Evolutionary conservation across 1,139 yeast species (phyloP).

Genomic region (Citeromyces siamensis): DNA sequence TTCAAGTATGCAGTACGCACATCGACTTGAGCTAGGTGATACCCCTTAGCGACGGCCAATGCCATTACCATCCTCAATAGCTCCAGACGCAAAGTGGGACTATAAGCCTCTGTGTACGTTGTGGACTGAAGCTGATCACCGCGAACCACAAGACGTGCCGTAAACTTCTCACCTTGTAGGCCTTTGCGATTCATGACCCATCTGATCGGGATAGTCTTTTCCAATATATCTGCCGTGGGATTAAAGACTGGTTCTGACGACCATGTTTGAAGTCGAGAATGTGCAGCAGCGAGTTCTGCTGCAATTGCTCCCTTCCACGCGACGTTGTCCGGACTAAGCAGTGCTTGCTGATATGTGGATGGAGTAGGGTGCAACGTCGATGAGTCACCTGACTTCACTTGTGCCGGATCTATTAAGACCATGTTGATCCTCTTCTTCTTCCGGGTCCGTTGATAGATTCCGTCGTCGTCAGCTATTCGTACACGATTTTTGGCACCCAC

Average conservation of each 20-base stretch:
- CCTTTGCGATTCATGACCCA: not conserved
- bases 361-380: not conserved
- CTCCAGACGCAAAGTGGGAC: no score
- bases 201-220: not conserved
- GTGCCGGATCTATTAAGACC: not conserved
- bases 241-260: not conserved
- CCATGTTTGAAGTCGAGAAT: not conserved
- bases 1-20: no score
- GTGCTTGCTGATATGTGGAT: not conserved
- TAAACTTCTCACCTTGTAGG: not conserved
- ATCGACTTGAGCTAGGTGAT: no score
- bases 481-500: not conserved
- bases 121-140: not conserved
- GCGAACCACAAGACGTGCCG: not conserved
- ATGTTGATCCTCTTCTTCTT: not conserved
- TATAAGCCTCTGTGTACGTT: no score
- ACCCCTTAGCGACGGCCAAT: no score
- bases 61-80: no score
- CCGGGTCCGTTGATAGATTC: not conserved
- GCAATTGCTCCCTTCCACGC: not conserved
- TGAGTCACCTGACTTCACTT: not conserved
- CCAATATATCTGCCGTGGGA: not conserved
- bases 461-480: not conserved
- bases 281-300: not conserved
- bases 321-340: not conserved